phyloP scores from a whole-genome alignment of 345 rosid species.

The thale cress (Arabidopsis thaliana) region DNA sequence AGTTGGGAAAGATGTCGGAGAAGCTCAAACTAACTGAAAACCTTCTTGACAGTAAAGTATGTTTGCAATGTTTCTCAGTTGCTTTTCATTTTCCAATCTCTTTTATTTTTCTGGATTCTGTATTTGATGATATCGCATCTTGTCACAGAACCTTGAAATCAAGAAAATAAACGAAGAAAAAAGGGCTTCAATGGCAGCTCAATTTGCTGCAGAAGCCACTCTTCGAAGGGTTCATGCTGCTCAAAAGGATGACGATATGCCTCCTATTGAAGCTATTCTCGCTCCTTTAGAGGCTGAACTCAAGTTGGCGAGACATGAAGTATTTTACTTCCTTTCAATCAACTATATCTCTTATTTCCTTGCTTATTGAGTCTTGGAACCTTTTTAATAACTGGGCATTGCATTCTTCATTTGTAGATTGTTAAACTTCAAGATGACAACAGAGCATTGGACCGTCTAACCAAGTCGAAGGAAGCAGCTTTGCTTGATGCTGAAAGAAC shows the following conservation, averaged over 20 bases:
- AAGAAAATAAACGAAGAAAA: conserved; percentile 97
- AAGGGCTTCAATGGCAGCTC: conserved; percentile 99
- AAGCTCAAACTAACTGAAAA: conserved; percentile 91
- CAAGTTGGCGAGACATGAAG: conserved; percentile 94
- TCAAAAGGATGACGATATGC: conserved; percentile 99
- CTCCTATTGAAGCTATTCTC: conserved; percentile 99
- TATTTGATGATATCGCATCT: conserved; percentile 25
- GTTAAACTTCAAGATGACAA: conserved; percentile 96
- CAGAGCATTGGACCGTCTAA: conserved; percentile 95
- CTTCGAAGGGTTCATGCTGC: conserved; percentile 99
- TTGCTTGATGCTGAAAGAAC: conserved; percentile 97
- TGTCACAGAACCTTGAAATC: conserved; percentile 87
- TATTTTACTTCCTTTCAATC: conserved; percentile 32
- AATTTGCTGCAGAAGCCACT: conserved; percentile 99
- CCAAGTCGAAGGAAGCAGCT: conserved; percentile 98
- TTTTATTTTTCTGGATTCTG: conserved; percentile 7
- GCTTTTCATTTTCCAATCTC: background rate
- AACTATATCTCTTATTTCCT: background rate
- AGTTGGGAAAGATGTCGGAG: conserved; percentile 85
- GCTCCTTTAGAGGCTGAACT: conserved; percentile 99
- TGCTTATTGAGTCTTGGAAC: background rate
- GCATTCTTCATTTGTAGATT: conserved; percentile 59
- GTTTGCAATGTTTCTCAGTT: conserved; percentile 21
- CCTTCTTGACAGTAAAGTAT: conserved; percentile 85
- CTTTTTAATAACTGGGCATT: background rate